Conservation (phyloP, 2,329 filamentous ascomycete species). For the Calonectria hawksworthii region DNA sequence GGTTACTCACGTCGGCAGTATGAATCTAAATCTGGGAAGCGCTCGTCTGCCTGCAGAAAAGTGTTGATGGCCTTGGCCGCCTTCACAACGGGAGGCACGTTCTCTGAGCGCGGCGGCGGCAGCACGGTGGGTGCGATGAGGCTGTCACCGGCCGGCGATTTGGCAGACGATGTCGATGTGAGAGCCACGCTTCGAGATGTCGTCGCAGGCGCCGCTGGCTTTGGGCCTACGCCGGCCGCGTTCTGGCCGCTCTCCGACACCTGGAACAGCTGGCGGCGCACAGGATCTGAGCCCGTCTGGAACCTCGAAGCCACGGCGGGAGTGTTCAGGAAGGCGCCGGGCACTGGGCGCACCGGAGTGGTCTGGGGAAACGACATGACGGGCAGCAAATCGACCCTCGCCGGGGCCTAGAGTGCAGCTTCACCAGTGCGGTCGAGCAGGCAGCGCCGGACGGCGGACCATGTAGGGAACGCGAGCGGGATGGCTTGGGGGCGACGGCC, state of each 20-base stretch:
- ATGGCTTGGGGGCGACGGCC: slow-evolving; percentile 28
- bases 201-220: slow-evolving; percentile 35
- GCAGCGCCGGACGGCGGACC: slow-evolving; percentile 42
- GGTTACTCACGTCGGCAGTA: slow-evolving; percentile 84
- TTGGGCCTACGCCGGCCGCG: slow-evolving; percentile 26
- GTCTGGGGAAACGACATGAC: slow-evolving; percentile 68
- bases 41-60: slow-evolving; percentile 80
- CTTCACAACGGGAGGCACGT: slow-evolving; percentile 79
- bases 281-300: slow-evolving; percentile 59
- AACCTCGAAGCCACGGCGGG: slow-evolving; percentile 72
- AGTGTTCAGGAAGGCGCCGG: slow-evolving; percentile 83
- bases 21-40: slow-evolving; percentile 89
- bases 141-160: slow-evolving; percentile 43
- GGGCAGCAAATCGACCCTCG: slow-evolving; percentile 46
- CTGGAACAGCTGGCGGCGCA: slow-evolving; percentile 66
- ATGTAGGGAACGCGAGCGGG: slow-evolving; percentile 45
- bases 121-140: slow-evolving; percentile 50
- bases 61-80: slow-evolving; percentile 88
- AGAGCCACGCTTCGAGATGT: slow-evolving; percentile 38
- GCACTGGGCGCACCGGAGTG: slow-evolving; percentile 80
- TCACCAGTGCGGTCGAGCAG: slow-evolving; percentile 48
- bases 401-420: slow-evolving; percentile 45
- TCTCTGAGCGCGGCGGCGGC: slow-evolving; percentile 61
- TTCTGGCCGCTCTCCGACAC: slow-evolving; percentile 44
- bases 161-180: slow-evolving; percentile 39